phyloP scores from a whole-genome alignment of 192 early-diverging fungal species.

The Neocallimastix lanati region DNA sequence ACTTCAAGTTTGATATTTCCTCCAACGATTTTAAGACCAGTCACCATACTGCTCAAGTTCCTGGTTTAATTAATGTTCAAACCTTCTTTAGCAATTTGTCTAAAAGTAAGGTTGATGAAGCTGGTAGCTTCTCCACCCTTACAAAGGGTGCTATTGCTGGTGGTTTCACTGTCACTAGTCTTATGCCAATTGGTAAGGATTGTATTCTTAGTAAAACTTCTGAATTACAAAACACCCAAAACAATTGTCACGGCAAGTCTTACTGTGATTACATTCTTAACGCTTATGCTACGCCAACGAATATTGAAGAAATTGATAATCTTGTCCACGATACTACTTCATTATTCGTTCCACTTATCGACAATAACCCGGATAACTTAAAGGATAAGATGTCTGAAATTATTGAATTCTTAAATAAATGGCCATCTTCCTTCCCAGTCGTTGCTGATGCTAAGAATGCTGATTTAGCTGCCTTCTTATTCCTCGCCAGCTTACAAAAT shows the following conservation, averaged over 20 bases:
- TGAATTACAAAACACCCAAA: conserved; percentile 27
- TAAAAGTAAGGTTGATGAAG: conserved; percentile 10
- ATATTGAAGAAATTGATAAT: conserved; percentile 43
- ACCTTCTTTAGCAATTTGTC: conserved; percentile 37
- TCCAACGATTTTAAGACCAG: conserved; percentile 82
- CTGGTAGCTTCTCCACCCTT: conserved; percentile 32
- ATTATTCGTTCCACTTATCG: conserved; percentile 45
- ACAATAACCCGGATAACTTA: conserved; percentile 12
- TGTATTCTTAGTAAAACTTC: conserved; percentile 21
- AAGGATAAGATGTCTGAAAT: conserved; percentile 41
- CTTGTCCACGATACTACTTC: conserved; percentile 31
- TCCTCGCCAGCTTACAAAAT: conserved; percentile 65
- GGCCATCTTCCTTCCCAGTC: conserved; percentile 56
- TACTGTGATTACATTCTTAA: conserved; percentile 44
- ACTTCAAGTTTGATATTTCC: conserved; percentile 49
- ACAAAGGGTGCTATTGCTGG: conserved; percentile 58
- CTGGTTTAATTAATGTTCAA: conserved; percentile 72
- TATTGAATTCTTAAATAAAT: conserved; percentile 54
- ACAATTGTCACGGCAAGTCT: conserved; percentile 20
- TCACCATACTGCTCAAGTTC: conserved; percentile 61
- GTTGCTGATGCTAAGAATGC: conserved; percentile 70
- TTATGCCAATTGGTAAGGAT: conserved; percentile 29
- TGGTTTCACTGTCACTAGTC: conserved; percentile 67
- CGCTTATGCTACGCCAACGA: conserved; percentile 15
- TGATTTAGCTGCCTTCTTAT: conserved; percentile 72